Evolutionary conservation across 306 rosid species (phyloP), one percentile per base, ranked within the genome.

Genomic region (Castanopsis chinensis): DNA sequence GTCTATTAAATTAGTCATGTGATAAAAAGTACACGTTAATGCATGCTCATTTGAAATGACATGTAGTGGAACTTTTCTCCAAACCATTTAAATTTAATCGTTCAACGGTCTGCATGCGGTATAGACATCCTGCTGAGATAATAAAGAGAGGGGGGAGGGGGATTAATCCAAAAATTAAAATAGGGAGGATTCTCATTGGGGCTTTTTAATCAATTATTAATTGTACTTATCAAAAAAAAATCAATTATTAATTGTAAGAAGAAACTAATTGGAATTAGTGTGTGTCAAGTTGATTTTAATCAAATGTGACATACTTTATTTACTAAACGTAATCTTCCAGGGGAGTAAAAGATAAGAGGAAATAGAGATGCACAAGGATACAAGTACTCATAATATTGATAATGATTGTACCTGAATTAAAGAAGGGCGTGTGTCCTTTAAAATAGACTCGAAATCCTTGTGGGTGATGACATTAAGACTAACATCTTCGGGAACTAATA

Each of bases 351-450:
- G 35, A 60, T 25, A 64, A 64, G 32, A 6, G 41, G 8, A 30
- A 27, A 30, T 1, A 30, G 5, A 30, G 70, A 35, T 35, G 23
- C 53, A 14, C 51, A 35, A 0, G 4, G 13, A 59, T 54, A 60
- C 32, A 25, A n/a, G 53, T 35, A 77, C 52, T 65, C 74, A 61
- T 69, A 4, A 21, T 23, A 12, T 72, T 78, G 63, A 8, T 27
- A 45, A 5, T 30, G 5, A 51, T 17, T 64, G 59, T 83, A 95
- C 99, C 93, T 91, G 93, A 79, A 95, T 81, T 75, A 95, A 71
- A 85, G 87, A 83, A 61, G 96, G 89, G 81, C 78, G 83, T 21
- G 83, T 51, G 80, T 82, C 90, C 84, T 88, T 88, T 80, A 92
- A 81, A 73, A 91, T 77, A 77, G 93, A 79, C 81, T 76, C 81